Conservation (phyloP, 495 filamentous ascomycete species). For the Haplographium delicatum region DNA sequence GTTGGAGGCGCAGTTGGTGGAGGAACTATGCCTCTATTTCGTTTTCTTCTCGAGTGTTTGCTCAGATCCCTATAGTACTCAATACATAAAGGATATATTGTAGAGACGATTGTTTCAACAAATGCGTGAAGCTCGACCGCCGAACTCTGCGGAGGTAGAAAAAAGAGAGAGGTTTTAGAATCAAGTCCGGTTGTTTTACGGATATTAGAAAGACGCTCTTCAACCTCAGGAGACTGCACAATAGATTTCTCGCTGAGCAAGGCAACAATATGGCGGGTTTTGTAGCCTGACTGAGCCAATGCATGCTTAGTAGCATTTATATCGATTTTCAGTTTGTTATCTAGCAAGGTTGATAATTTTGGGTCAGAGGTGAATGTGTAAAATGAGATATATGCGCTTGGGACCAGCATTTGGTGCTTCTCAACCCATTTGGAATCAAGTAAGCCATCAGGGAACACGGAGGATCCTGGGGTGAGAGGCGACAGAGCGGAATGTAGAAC, state of each 20-base stretch:
- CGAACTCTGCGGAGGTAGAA: constrained; percentile 46
- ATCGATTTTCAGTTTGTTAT: constrained; percentile 85
- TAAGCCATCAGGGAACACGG: constrained; percentile 80
- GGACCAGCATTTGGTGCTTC: constrained; percentile 79
- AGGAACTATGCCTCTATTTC: constrained; percentile 64
- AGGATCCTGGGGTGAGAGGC: constrained; percentile 72
- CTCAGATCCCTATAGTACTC: constrained; percentile 91
- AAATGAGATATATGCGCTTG: constrained; percentile 73
- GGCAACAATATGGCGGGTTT: constrained; percentile 68
- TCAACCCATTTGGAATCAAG: constrained; percentile 74
- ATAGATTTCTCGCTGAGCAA: constrained; percentile 65
- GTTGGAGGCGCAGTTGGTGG: constrained; percentile 81
- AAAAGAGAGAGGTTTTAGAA: constrained; percentile 68
- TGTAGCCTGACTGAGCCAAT: constrained; percentile 63
- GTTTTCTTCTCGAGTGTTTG: constrained; percentile 82
- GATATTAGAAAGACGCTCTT: constrained; percentile 72
- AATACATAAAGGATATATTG: constrained; percentile 55
- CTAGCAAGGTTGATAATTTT: constrained; percentile 62
- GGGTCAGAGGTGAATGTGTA: constrained; percentile 64
- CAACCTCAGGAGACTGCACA: constrained; percentile 52
- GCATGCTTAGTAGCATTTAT: constrained; percentile 69
- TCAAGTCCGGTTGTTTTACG: constrained; percentile 74
- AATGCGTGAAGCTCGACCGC: constrained; percentile 54
- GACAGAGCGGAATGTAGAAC: constrained; percentile 83
- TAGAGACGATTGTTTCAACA: constrained; percentile 51